A percentile compares a stretch with the other conserved stretches of the same genome.
Evolutionary conservation across 495 filamentous ascomycete species (phyloP).

Genomic region (Oleoguttula mirabilis): DNA sequence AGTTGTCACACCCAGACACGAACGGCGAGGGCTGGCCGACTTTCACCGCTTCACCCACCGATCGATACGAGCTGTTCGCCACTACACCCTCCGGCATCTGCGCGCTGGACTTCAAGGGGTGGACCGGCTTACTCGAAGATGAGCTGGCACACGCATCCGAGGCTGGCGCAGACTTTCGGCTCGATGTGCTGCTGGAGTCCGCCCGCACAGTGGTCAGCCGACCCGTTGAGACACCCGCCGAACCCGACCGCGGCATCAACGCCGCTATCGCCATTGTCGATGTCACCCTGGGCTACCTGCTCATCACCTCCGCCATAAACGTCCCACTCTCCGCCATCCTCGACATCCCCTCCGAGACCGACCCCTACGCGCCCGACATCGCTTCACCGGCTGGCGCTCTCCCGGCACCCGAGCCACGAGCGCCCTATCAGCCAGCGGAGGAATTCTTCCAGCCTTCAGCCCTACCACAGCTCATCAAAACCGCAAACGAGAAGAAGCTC

Average conservation of each 20-base stretch:
- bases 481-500: constrained; percentile 44
- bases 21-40: constrained; percentile 40
- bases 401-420: constrained; percentile 38
- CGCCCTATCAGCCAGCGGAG: constrained; percentile 57
- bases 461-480: constrained; percentile 50
- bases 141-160: constrained; percentile 56
- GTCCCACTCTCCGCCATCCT: constrained; percentile 54
- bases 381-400: neutral
- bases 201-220: constrained; percentile 48
- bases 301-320: constrained; percentile 56
- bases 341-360: constrained; percentile 44
- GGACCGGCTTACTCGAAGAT: constrained; percentile 62
- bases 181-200: constrained; percentile 55
- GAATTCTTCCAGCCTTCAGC: constrained; percentile 47
- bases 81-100: constrained; percentile 60
- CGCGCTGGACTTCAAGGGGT: constrained; percentile 58
- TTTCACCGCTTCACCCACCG: constrained; percentile 60
- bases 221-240: constrained; percentile 32
- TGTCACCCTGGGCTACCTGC: constrained; percentile 64
- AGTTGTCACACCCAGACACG: neutral
- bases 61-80: constrained; percentile 66
- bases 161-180: constrained; percentile 57
- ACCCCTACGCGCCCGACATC: constrained; percentile 13
- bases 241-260: constrained; percentile 31
- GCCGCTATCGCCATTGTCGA: constrained; percentile 55